phyloP scores from a whole-genome alignment of 108 stramenopile species.

The Cylindrotheca closterium region DNA sequence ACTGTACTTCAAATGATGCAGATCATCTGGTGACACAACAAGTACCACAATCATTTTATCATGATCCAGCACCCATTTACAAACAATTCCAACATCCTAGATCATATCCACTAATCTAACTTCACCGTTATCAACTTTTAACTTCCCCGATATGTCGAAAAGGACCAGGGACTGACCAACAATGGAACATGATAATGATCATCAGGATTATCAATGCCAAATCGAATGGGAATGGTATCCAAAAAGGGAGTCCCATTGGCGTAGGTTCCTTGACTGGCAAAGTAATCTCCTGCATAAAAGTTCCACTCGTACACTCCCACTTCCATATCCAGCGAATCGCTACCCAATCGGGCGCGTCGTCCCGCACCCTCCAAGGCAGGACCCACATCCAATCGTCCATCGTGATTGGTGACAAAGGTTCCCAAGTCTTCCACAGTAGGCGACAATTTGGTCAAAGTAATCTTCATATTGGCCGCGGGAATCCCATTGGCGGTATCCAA shows the following conservation, averaged over 20 bases:
- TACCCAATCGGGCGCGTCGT: too few species aligned
- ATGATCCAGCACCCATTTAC: too few species aligned
- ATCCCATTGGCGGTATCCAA: constrained; percentile 84
- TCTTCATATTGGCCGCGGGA: constrained; percentile 76
- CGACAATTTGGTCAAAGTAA: constrained; percentile 52
- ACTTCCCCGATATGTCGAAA: constrained; percentile 86
- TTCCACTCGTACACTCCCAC: constrained; percentile 83
- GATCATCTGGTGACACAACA: too few species aligned
- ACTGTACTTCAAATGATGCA: too few species aligned
- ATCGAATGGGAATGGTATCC: constrained; percentile 76
- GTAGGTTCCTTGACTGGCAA: constrained; percentile 60
- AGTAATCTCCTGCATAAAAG: constrained; percentile 87
- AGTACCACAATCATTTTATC: too few species aligned
- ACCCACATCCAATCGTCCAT: constrained; percentile 76
- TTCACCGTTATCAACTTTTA: constrained; percentile 32
- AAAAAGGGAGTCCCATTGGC: constrained; percentile 80
- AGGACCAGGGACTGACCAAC: constrained; percentile 86
- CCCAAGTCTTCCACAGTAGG: constrained; percentile 58
- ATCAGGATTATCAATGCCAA: constrained; percentile 91
- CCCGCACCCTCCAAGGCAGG: constrained; percentile 64
- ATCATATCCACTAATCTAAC: too few species aligned
- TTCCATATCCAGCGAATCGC: too few species aligned
- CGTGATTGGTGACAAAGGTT: constrained; percentile 75
- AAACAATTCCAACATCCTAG: too few species aligned
- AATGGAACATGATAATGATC: constrained; percentile 93